These are phyloP conservation scores for Solanum pinnatisectum DNA, from an alignment of 257 asterid genomes.

Conservation along the genomic window DNA sequence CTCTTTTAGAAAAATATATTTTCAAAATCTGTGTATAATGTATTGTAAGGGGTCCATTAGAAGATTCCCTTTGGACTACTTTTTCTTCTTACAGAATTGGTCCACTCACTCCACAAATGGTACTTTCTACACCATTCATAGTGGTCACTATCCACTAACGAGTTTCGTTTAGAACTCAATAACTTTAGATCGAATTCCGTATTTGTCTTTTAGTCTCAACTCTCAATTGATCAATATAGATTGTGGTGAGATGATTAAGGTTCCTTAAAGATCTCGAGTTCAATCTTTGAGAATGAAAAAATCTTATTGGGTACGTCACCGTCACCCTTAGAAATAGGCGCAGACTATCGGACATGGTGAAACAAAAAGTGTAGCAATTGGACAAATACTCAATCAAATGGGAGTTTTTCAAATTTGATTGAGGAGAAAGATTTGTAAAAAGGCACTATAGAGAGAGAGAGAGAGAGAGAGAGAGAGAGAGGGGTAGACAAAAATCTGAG, in stretches of 20 bases:
- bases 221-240: background rate
- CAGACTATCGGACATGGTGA: background rate
- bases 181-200: background rate
- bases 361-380: background rate
- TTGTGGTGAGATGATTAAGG: background rate
- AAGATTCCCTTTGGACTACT: background rate
- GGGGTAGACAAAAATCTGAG: background rate
- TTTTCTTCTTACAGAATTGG: background rate
- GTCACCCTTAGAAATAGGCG: background rate
- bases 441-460: background rate
- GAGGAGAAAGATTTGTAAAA: background rate
- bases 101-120: background rate
- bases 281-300: no score
- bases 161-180: background rate
- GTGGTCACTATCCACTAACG: background rate
- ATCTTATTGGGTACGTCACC: background rate
- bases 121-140: background rate
- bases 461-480: background rate
- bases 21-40: background rate
- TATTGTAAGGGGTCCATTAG: background rate
- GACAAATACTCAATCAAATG: background rate
- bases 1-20: background rate
- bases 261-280: background rate
- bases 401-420: background rate
- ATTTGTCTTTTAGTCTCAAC: background rate